Percentiles rank a stretch among this genome's conserved stretches.
Conservation (phyloP, 805 yeast genomes). For the Candida alai region DNA sequence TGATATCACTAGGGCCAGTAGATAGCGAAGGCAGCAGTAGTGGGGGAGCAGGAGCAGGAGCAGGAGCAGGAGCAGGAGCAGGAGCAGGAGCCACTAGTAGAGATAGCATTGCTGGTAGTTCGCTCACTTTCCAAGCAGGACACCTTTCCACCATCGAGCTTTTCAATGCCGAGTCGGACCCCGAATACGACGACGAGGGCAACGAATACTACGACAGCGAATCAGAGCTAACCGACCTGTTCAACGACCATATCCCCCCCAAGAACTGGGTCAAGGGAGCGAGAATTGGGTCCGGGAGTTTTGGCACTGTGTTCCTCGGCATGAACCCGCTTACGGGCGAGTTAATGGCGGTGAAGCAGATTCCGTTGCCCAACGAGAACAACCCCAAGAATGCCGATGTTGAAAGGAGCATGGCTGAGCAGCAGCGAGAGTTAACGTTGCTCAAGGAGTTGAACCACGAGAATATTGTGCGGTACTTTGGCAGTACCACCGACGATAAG, state of each 20-base stretch:
- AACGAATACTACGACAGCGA: constrained; percentile 20
- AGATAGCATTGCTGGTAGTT: too few species aligned
- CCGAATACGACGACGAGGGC: constrained; percentile 40
- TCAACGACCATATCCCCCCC: constrained; percentile 35
- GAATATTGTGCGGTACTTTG: constrained; percentile 88
- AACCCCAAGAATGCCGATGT: constrained; percentile 27
- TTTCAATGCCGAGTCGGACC: constrained; percentile 38
- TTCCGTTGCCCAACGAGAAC: constrained; percentile 50
- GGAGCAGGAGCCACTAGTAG: too few species aligned
- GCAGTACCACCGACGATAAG: constrained; percentile 73
- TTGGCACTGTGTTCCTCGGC: constrained; percentile 90
- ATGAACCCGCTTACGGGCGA: constrained; percentile 92
- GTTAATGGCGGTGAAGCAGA: constrained; percentile 95
- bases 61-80: too few species aligned
- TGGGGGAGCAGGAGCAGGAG: too few species aligned
- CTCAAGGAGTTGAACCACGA: constrained; percentile 81
- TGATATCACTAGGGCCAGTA: constrained; percentile 14
- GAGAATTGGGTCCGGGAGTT: constrained; percentile 89
- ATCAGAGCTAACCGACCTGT: constrained; percentile 2
- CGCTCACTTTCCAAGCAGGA: too few species aligned
- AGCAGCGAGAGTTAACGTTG: constrained; percentile 76
- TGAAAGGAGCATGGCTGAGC: constrained; percentile 61
- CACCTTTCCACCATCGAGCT: constrained; percentile 46
- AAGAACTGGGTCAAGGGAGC: constrained; percentile 91
- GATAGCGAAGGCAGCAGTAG: constrained; percentile 28